Conservation (phyloP, 1,139 yeast genomes). For the Candida sanyaensis region DNA sequence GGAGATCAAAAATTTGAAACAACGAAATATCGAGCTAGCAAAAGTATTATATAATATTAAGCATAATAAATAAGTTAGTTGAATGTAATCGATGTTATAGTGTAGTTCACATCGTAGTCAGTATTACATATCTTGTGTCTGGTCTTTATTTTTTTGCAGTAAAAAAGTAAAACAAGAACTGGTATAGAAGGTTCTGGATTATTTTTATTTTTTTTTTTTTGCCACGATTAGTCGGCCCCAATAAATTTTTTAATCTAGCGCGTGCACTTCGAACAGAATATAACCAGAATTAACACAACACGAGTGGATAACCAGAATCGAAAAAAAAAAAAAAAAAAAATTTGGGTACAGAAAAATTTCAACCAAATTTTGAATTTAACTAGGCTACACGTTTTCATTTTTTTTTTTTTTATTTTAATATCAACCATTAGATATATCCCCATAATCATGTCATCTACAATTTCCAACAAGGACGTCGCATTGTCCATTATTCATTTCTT, state of each 20-base stretch:
- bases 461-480: constrained; percentile 66
- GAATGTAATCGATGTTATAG: too few species aligned
- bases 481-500: constrained; percentile 75
- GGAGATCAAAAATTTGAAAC: constrained; percentile 13
- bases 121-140: not conserved
- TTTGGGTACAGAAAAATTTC: not conserved
- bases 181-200: constrained; percentile 8
- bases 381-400: constrained; percentile 2
- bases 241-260: too few species aligned
- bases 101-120: not conserved
- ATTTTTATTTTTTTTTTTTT: not conserved
- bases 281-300: too few species aligned
- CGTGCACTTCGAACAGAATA: not conserved
- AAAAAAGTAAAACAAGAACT: not conserved
- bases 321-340: not conserved
- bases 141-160: constrained; percentile 3
- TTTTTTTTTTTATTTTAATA: too few species aligned
- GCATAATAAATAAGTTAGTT: not conserved
- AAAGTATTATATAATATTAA: constrained; percentile 6
- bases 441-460: constrained; percentile 17
- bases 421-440: not conserved
- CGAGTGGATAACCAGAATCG: not conserved
- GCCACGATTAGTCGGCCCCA: not conserved
- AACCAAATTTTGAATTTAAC: not conserved
- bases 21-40: constrained; percentile 12